These are phyloP conservation scores for Dipodascus albidus DNA, from an alignment of 805 yeast species.

Conservation along the genomic window DNA sequence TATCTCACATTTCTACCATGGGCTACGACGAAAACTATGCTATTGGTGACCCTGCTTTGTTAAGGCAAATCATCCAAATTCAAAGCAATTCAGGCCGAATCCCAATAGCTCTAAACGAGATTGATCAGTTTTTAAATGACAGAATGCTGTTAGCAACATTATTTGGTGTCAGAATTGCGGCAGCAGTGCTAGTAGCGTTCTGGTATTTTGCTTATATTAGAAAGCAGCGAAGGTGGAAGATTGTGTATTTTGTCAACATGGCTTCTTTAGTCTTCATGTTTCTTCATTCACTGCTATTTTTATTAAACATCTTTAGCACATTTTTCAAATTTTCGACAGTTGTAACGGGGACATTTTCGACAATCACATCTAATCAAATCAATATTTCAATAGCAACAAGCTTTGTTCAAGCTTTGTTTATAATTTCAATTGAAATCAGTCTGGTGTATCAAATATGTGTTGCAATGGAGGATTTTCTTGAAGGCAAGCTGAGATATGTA, in stretches of 20 bases:
- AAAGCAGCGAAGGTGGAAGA: slow-evolving; percentile 41
- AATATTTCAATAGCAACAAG: slow-evolving; percentile 50
- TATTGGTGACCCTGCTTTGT: slow-evolving; percentile 5
- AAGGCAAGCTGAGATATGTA: slow-evolving; percentile 32
- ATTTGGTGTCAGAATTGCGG: slow-evolving; percentile 50
- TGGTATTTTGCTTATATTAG: slow-evolving; percentile 35
- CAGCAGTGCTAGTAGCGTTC: slow-evolving; percentile 34
- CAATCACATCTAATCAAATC: slow-evolving; percentile 29
- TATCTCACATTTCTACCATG: background rate
- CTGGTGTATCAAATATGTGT: slow-evolving; percentile 61
- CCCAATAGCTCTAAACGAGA: slow-evolving; percentile 4
- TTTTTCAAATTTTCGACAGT: slow-evolving; percentile 36
- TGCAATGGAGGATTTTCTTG: slow-evolving; percentile 36
- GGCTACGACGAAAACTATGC: background rate
- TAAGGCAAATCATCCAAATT: slow-evolving; percentile 8
- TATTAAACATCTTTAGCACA: slow-evolving; percentile 43
- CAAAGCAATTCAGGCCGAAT: slow-evolving; percentile 9
- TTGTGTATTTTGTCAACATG: slow-evolving; percentile 67
- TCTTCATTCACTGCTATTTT: slow-evolving; percentile 49
- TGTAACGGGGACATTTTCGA: slow-evolving; percentile 36
- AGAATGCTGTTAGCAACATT: slow-evolving; percentile 26
- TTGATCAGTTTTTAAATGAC: slow-evolving; percentile 4
- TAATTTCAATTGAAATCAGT: slow-evolving; percentile 50
- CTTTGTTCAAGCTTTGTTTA: slow-evolving; percentile 46
- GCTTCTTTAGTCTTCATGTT: slow-evolving; percentile 42